These are phyloP conservation scores for Hevea brasiliensis DNA, from an alignment of 345 rosid species.

Conservation along the genomic window DNA sequence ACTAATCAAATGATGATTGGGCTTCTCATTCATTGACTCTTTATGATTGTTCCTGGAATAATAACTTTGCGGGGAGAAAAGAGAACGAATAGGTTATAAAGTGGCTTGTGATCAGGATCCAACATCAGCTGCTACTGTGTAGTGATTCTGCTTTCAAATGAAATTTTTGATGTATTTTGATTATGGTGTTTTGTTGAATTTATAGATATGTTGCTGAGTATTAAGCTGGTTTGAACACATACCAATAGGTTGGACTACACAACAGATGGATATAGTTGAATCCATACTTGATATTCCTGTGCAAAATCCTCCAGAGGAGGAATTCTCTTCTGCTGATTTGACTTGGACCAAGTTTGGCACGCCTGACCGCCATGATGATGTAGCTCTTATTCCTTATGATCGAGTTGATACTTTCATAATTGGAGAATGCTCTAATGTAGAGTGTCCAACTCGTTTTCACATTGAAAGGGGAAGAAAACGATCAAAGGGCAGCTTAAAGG, in stretches of 20 bases:
- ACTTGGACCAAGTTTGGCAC: conserved; percentile 79
- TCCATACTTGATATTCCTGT: conserved; percentile 54
- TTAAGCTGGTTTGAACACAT: background rate
- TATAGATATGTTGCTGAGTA: background rate
- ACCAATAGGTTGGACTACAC: background rate
- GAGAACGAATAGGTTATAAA: background rate
- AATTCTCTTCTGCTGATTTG: conserved; percentile 72
- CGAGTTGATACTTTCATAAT: conserved; percentile 73
- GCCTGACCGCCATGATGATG: conserved; percentile 71
- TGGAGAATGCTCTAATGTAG: conserved; percentile 80
- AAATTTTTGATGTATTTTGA: background rate
- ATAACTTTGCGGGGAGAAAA: background rate
- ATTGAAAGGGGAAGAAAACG: conserved; percentile 86
- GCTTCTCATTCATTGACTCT: background rate
- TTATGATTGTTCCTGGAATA: background rate
- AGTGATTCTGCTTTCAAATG: background rate
- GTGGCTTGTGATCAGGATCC: background rate
- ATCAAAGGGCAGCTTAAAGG: conserved; percentile 61
- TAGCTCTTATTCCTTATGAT: conserved; percentile 71
- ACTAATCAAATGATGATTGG: no score
- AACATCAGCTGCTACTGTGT: background rate
- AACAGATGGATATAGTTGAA: conserved; percentile 54
- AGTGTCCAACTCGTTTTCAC: conserved; percentile 82
- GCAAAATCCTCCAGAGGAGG: conserved; percentile 70
- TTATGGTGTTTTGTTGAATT: background rate